These are phyloP conservation scores for Annulohypoxylon stygium DNA, from an alignment of 495 filamentous ascomycete genomes.

Conservation along the genomic window DNA sequence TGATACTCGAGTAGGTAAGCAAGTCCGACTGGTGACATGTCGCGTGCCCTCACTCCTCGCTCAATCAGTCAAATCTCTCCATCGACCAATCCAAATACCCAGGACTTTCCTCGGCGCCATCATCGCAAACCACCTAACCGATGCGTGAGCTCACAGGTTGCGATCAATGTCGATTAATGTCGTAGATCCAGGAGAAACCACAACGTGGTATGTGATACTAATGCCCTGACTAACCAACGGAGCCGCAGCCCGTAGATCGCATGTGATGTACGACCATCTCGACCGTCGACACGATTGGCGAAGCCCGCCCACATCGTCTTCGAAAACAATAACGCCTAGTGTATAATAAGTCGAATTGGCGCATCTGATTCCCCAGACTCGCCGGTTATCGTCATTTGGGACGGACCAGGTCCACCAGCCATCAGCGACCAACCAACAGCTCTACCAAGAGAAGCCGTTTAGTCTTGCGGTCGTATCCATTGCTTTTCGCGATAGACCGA, in stretches of 20 bases:
- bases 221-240: constrained; percentile 30
- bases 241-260: constrained; percentile 28
- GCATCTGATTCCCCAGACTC: constrained; percentile 43
- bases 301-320: not conserved
- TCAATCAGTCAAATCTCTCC: not conserved
- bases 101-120: constrained; percentile 36
- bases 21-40: constrained; percentile 8
- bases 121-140: constrained; percentile 24
- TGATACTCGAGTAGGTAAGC: constrained; percentile 4
- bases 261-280: constrained; percentile 43
- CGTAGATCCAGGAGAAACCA: constrained; percentile 30
- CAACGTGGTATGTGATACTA: constrained; percentile 21
- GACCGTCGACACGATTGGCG: not conserved
- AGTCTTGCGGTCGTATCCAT: constrained; percentile 8
- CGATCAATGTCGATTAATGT: not conserved
- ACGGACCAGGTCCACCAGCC: constrained; percentile 16
- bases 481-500: constrained; percentile 9
- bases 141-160: constrained; percentile 9
- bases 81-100: not conserved
- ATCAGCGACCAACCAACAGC: constrained; percentile 28
- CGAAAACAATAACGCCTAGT: not conserved
- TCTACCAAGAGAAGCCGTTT: constrained; percentile 28
- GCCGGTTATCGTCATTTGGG: constrained; percentile 42
- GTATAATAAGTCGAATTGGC: constrained; percentile 14
- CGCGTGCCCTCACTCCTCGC: constrained; percentile 24